Percentiles rank a stretch among this genome's conserved stretches.
phyloP scores from a whole-genome alignment of 176 grass and related monocot genomes.

The Guadua angustifolia region DNA sequence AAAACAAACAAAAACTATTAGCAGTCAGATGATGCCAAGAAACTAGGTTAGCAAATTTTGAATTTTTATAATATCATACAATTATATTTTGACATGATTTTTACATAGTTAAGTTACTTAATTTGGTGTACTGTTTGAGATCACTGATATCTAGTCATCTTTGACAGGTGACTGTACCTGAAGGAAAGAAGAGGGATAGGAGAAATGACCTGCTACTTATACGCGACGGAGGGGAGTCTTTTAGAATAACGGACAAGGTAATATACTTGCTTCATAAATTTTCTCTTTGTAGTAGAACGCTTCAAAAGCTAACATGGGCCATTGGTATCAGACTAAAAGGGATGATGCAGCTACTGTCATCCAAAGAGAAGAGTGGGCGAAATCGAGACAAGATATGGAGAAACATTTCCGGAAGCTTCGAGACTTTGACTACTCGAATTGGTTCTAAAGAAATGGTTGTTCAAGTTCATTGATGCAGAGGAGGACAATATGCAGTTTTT shows the following conservation, averaged over 20 bases:
- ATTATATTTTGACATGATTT: not conserved
- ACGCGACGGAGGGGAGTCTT: constrained; percentile 68
- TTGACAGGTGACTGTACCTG: constrained; percentile 74
- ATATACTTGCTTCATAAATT: not conserved
- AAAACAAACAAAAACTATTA: not conserved
- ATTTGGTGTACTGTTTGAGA: not conserved
- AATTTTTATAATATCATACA: not conserved
- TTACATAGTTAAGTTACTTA: not conserved
- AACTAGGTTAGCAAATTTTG: not conserved
- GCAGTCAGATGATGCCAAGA: not conserved
- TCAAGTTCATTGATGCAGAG: not conserved
- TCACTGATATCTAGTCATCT: constrained; percentile 26
- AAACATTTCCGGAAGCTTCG: constrained; percentile 80
- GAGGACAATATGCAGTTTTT: not conserved
- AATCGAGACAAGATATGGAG: constrained; percentile 71
- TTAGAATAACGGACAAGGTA: constrained; percentile 85
- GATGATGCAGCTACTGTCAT: constrained; percentile 70
- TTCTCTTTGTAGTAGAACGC: not conserved
- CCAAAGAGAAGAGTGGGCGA: constrained; percentile 72
- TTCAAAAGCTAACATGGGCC: constrained; percentile 21
- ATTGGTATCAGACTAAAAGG: constrained; percentile 58
- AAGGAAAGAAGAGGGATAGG: constrained; percentile 80
- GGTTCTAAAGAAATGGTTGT: constrained; percentile 57
- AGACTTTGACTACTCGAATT: constrained; percentile 82
- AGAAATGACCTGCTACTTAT: constrained; percentile 75